Evolutionary conservation across 2,329 filamentous ascomycete genomes (phyloP), one percentile per base, ranked within the genome.

Genomic region (Ophiocordyceps camponoti-rufipedis): DNA sequence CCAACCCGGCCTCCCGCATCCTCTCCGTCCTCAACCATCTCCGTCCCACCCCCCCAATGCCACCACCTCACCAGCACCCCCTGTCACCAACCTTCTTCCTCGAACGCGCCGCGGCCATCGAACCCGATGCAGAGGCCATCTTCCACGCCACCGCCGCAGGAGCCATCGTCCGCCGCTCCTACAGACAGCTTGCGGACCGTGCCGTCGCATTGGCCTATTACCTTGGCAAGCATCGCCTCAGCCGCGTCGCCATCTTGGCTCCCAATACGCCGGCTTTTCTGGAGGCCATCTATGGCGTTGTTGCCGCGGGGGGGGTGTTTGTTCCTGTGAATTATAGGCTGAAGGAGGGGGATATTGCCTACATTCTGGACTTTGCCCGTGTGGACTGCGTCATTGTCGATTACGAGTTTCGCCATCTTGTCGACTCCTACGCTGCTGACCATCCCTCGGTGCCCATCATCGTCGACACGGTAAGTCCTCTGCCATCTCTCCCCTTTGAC

Each of bases 221-320:
- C 59, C 60, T 98, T 47, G 74, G 75, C 53, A 85, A 84, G 60
- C 76, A 84, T 56, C 72, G 74, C 5, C 78, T 77, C 56, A 81
- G 77, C 55, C 74, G 84, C 48, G 82, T 96, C 6, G 91, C 91
- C 7, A 80, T 98, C 43, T 69, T 98, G 11, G 80, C 79, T 9
- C 85, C 91, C 3, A 98, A 98, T 59, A 98, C 91, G 1, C 91
- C 91, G 0, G 88, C 88, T 0, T 96, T 96, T 55, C 69, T 98
- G 28, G 89, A 96, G 64, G 75, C 79, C 7, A 85, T 94, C 49
- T 98, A 85, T 57, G 91, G 84, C 2, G 82, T 95, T 53, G 80
- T 80, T 1, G 88, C 84, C 1, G 84, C 84, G 0, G 86, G 86
- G 1, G 84, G 72, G 8, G 75, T 93, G 23, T 78, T 87, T 49